A percentile compares a stretch with the other conserved stretches of the same genome.
phyloP scores from a whole-genome alignment of 305 asterid genomes.

The Fraxinus floribunda region DNA sequence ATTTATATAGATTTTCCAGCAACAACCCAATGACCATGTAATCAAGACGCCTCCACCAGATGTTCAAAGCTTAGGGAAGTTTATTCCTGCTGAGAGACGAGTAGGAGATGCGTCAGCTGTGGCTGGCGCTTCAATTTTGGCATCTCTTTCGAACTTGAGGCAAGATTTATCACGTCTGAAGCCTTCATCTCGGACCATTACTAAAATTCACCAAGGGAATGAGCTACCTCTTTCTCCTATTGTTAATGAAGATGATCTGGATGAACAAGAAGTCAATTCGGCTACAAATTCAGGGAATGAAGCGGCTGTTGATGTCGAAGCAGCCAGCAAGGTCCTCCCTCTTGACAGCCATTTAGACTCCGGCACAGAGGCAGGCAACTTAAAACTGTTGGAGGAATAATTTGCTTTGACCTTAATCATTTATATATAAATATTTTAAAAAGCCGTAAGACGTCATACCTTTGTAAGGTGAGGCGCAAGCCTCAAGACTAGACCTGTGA shows the following conservation, averaged over 20 bases:
- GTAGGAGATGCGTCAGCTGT: constrained; percentile 90
- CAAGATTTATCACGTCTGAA: constrained; percentile 58
- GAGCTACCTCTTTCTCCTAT: constrained; percentile 58
- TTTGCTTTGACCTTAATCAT: constrained; percentile 17
- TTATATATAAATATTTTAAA: background rate
- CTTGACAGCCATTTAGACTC: constrained; percentile 54
- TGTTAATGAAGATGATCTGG: constrained; percentile 64
- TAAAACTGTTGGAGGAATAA: constrained; percentile 30
- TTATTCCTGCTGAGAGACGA: constrained; percentile 56
- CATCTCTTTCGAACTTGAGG: constrained; percentile 72
- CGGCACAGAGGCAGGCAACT: constrained; percentile 57
- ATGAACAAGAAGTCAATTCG: constrained; percentile 74
- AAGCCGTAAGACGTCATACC: background rate
- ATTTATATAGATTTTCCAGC: constrained; percentile 65
- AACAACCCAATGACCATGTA: constrained; percentile 46
- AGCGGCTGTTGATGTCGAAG: constrained; percentile 48
- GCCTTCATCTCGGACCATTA: constrained; percentile 58
- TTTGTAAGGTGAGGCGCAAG: background rate
- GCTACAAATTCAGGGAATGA: constrained; percentile 51
- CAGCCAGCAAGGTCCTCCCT: constrained; percentile 51
- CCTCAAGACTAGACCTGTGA: background rate
- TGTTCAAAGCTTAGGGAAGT: constrained; percentile 57
- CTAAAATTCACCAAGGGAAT: constrained; percentile 45
- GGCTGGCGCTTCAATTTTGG: constrained; percentile 90
- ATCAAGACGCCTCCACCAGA: constrained; percentile 67